Evolutionary conservation across 2,329 filamentous ascomycete genomes (phyloP), one percentile per base, ranked within the genome.

Genomic region (Scopulariopsis brevicaulis): DNA sequence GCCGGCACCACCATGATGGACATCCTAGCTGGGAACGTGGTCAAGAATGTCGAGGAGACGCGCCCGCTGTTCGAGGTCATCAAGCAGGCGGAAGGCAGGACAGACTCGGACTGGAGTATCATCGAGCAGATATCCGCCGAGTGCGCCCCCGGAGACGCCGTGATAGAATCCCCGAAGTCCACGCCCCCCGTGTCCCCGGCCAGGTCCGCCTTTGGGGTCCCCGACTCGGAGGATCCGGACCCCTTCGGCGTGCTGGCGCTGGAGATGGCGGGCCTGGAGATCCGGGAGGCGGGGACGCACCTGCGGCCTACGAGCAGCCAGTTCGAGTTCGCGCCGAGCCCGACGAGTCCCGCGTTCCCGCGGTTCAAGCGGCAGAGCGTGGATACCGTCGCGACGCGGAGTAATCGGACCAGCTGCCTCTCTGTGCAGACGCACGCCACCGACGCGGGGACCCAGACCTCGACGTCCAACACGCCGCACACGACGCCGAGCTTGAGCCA

Each of bases 161-260:
- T 76, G 60, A 79, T 82, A 61, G 77, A 79, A 54, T 74, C 75
- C 2, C 73, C 79, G 0, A 70, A 66, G 51, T 65, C 66, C 2
- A 59, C 61, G 55, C 51, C 69, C 25, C 65, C 64, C 56, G 63
- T 58, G 22, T 70, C 67, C 58, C 78, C 68, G 54, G 74, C 64
- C 62, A 71, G 46, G n/a, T 46, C 77, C 34, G 73, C 74, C 1
- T 96, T 96, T 72, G 92, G 92, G 2, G 77, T 96, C 18, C 91
- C 90, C 1, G 84, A 86, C 62, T 73, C 76, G 3, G 84, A 91
- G 58, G 93, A 97, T 64, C 91, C 92, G 0, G 93, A 97, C 68
- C 93, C 93, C 0, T 97, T 89, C 67, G 93, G 93, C 25, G 88
- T 96, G 28, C 81, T 92, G 62, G 92, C 93, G 8, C 74, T 97